phyloP scores from a whole-genome alignment of 768 basidiomycete species.

The Sistotremastrum niveocremeum region DNA sequence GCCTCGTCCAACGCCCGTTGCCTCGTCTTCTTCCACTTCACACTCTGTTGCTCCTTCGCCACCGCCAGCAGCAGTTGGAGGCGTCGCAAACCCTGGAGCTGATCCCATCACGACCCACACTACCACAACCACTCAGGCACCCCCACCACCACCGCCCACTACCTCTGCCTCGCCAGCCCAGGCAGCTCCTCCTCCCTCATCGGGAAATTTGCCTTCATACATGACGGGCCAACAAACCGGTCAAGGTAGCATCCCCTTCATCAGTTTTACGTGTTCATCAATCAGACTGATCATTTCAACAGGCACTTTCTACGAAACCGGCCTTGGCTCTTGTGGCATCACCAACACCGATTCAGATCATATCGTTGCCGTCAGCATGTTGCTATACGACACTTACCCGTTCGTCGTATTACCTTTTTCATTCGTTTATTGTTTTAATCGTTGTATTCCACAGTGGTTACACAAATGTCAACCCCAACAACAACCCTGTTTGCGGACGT shows the following conservation, averaged over 20 bases:
- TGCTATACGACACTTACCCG: conserved; percentile 48
- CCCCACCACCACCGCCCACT: conserved; percentile 4
- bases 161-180: conserved; percentile 4
- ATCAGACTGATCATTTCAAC: not conserved
- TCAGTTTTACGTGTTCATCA: not conserved
- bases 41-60: not conserved
- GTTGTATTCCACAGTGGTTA: conserved; percentile 30
- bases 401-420: conserved; percentile 17
- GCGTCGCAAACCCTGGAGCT: not conserved
- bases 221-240: conserved; percentile 37
- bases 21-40: conserved; percentile 9
- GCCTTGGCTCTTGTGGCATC: conserved; percentile 53
- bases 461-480: conserved; percentile 49
- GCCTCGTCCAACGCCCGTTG: conserved; percentile 1
- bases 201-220: conserved; percentile 21
- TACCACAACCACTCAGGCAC: conserved; percentile 11
- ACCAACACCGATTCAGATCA: conserved; percentile 35
- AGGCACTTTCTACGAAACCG: conserved; percentile 46
- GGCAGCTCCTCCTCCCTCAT: conserved; percentile 6
- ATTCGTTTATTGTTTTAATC: not conserved
- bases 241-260: conserved; percentile 20
- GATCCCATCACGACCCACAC: not conserved
- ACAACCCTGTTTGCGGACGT: conserved; percentile 57
- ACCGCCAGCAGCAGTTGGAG: too few species aligned
- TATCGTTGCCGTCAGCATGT: conserved; percentile 45